phyloP scores from a whole-genome alignment of 805 yeast genomes.

The Komagataella pseudopastoris region DNA sequence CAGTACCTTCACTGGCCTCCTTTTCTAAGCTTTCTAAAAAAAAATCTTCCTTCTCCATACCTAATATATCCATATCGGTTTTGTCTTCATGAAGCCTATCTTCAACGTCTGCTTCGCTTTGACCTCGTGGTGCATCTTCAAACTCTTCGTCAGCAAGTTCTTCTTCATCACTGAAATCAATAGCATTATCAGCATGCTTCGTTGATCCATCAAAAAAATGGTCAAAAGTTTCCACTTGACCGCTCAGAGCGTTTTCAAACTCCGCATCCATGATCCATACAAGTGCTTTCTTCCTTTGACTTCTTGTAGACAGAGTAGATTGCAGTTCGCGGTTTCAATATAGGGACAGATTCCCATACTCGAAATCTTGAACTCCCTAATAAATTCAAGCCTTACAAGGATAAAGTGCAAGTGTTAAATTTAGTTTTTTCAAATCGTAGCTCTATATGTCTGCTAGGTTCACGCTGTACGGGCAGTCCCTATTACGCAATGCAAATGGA shows the following conservation, averaged over 20 bases:
- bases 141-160: constrained; percentile 85
- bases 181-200: constrained; percentile 80
- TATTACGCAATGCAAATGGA: constrained; percentile 13
- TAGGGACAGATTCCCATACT: not conserved
- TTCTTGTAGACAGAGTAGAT: not conserved
- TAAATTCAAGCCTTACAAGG: not conserved
- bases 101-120: constrained; percentile 25
- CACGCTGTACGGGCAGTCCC: constrained; percentile 20
- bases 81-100: constrained; percentile 22
- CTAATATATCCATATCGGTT: constrained; percentile 18
- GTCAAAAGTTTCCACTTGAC: constrained; percentile 19
- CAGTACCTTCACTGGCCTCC: constrained; percentile 22
- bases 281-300: not conserved
- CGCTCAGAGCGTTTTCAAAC: constrained; percentile 17
- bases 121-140: constrained; percentile 14
- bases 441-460: constrained; percentile 18
- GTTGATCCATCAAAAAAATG: constrained; percentile 32
- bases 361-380: not conserved
- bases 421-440: not conserved
- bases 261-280: constrained; percentile 12
- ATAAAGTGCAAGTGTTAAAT: not conserved
- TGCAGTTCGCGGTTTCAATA: not conserved
- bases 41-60: not conserved
- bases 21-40: constrained; percentile 19
- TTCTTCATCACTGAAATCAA: constrained; percentile 90